phyloP scores from a whole-genome alignment of 2,329 filamentous ascomycete species.

The Cytospora paraplurivora region DNA sequence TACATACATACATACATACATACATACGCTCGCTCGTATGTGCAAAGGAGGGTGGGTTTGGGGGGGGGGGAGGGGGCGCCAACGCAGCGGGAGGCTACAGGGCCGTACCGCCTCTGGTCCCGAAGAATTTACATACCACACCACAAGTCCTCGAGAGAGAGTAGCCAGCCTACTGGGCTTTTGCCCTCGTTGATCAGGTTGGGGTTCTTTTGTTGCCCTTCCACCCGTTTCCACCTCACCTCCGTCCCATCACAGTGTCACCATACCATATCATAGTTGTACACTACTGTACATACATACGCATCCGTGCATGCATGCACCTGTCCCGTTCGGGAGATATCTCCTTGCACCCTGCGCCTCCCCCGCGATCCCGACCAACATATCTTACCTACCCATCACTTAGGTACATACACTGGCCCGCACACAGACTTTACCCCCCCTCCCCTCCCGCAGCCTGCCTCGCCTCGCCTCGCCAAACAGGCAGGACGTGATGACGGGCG shows the following conservation, averaged over 20 bases:
- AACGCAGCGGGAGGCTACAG: slow-evolving; percentile 22
- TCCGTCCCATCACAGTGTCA: background rate
- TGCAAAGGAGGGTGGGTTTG: background rate
- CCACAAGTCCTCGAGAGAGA: no score
- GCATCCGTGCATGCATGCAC: background rate
- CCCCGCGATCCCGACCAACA: background rate
- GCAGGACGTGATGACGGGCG: no score
- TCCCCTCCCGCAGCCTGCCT: no score
- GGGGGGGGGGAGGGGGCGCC: slow-evolving; percentile 2
- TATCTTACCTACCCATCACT: background rate
- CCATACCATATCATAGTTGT: no score
- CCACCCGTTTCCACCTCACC: background rate
- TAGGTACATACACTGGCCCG: no score
- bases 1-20: no score
- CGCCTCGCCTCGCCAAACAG: no score
- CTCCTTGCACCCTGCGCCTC: background rate
- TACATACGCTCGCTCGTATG: no score
- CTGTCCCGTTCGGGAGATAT: background rate
- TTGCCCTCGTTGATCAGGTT: background rate
- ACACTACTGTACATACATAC: background rate
- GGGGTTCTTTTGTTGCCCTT: background rate
- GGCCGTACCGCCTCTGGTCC: slow-evolving; percentile 15
- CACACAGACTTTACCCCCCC: no score
- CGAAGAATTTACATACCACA: no score
- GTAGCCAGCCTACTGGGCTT: no score